Conservation (phyloP, 2,329 filamentous ascomycete species). For the Nakataea oryzae region DNA sequence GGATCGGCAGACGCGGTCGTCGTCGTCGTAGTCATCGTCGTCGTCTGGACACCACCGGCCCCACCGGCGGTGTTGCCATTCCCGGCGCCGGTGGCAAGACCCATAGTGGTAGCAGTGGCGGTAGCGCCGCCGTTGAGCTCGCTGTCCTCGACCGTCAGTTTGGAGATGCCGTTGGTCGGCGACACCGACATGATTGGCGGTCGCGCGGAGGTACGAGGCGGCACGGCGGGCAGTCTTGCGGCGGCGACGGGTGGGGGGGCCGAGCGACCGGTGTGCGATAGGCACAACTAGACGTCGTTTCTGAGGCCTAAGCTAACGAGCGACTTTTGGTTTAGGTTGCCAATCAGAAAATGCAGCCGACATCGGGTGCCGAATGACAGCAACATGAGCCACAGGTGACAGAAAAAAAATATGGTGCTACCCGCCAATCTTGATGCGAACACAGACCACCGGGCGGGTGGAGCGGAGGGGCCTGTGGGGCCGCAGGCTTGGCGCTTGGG, state of each 20-base stretch:
- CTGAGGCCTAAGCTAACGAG: too few relatives aligned
- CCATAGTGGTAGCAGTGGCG: not conserved
- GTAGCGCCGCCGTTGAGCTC: not conserved
- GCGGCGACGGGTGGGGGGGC: not conserved
- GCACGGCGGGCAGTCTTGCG: not conserved
- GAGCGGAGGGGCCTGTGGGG: not conserved
- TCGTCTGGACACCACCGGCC: not conserved
- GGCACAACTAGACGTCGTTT: not conserved
- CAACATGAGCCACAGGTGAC: not conserved
- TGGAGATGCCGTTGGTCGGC: constrained; percentile 2
- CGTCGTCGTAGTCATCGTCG: not conserved
- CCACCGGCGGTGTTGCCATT: not conserved
- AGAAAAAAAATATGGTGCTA: not conserved
- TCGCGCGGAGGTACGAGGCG: not conserved
- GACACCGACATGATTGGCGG: not conserved
- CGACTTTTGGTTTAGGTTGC: not conserved
- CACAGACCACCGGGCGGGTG: not conserved
- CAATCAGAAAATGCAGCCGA: not conserved
- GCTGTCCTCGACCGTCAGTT: constrained; percentile 1
- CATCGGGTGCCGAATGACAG: not conserved
- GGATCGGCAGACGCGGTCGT: not conserved
- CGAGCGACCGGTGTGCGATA: not conserved
- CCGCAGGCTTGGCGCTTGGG: not conserved
- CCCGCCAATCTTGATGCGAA: not conserved
- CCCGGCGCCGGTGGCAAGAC: too few relatives aligned